Percentiles rank a stretch among this genome's conserved stretches.
Conservation (phyloP, 805 yeast species). For the Sugiyamaella qingdaonensis region DNA sequence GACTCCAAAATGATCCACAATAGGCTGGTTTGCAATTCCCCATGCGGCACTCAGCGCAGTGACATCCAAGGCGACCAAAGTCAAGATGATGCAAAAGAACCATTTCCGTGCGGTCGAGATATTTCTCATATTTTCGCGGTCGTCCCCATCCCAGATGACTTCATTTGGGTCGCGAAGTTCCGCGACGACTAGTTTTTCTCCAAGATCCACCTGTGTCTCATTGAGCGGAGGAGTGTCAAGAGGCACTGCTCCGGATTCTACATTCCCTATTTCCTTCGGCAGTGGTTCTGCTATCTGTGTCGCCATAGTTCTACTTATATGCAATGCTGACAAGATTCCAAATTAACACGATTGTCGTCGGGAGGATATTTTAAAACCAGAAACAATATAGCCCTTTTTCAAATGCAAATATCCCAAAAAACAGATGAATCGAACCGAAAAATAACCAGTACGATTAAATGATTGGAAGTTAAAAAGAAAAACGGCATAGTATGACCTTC, state of each 20-base stretch:
- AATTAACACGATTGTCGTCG: no score
- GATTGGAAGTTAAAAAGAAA: no score
- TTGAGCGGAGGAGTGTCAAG: background rate
- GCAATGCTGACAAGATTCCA: no score
- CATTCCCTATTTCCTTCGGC: background rate
- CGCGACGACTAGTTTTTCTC: slow-evolving; percentile 37
- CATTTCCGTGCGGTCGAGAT: slow-evolving; percentile 35
- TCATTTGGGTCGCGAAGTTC: slow-evolving; percentile 28
- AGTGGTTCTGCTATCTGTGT: background rate
- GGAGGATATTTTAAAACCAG: no score
- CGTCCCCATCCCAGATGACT: slow-evolving; percentile 30
- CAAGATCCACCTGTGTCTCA: slow-evolving; percentile 8
- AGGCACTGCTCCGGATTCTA: background rate
- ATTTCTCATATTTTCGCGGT: slow-evolving; percentile 37
- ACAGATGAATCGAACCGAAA: no score
- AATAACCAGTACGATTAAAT: no score
- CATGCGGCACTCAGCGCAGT: slow-evolving; percentile 51
- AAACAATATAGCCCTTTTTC: no score
- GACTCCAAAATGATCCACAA: slow-evolving; percentile 28
- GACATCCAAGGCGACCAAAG: slow-evolving; percentile 22
- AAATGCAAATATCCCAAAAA: no score
- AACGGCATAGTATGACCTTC: no score
- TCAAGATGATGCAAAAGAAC: slow-evolving; percentile 33
- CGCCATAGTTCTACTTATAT: background rate
- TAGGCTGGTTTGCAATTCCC: slow-evolving; percentile 40